Evolutionary conservation across 495 filamentous ascomycete genomes (phyloP), one percentile per base, ranked within the genome.

Genomic region (Tuber umbilicatum): DNA sequence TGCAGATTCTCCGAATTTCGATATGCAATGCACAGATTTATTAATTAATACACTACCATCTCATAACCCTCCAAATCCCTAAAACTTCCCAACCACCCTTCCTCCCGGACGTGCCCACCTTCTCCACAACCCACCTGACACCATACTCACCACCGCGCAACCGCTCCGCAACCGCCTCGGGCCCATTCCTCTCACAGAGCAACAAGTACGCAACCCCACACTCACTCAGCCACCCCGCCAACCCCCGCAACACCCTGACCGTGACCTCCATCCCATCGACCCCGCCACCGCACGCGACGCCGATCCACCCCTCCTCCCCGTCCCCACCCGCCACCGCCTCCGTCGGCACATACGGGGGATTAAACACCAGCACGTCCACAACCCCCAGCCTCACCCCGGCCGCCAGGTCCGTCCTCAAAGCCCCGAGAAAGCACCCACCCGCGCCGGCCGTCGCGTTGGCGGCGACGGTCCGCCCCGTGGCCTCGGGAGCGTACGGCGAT

Each of bases 321-420:
- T 82, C 85, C 2, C 88, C 73, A 14, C 84, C 73, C 1, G 91
- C 94, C 40, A 97, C 79, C n/a, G 89, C 87, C 23, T 88, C 84
- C 1, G 93, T 94, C 7, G 95, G 95, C 10, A 98, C 95, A 79
- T 99, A 99, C 0, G 95, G 95, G 45, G 95, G 95, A 82, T 99
- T 99, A 87, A 98, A 98, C 43, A 99, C 87, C 41, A 98, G 85
- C 37, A 99, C 87, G 81, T 98, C 95, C 0, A 97, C 88, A 47
- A 81, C 80, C 4, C 86, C 83, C 0, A 83, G 77, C 2, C 87
- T 85, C 9, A 97, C 73, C 2, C 90, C 84, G 19, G 86, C 81
- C 14, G 85, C 84, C 0, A 99, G 86, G 79, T 97, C 91, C 6
- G 87, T 89, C 27, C 87, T 88, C 16, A 92, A 68, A 27, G 89